Conservation (phyloP, 768 basidiomycete genomes). For the Suillus hirtellus region DNA sequence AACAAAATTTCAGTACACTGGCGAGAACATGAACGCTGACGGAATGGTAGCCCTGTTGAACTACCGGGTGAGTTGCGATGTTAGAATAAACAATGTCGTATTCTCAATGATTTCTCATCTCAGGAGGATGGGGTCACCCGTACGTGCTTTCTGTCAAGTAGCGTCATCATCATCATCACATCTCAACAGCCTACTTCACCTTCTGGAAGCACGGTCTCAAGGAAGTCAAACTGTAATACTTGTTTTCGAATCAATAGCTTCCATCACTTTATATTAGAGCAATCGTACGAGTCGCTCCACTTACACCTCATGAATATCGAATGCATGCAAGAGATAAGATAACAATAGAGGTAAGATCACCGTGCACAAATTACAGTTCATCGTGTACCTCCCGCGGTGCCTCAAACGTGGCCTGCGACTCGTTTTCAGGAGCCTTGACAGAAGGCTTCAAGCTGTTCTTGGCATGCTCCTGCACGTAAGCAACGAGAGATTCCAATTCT, state of each 20-base stretch:
- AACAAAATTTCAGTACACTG: constrained; percentile 53
- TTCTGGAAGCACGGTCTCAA: constrained; percentile 97
- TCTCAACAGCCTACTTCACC: constrained; percentile 73
- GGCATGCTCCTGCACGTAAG: constrained; percentile 80
- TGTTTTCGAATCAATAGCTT: constrained; percentile 11
- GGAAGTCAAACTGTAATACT: constrained; percentile 63
- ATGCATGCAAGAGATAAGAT: not conserved
- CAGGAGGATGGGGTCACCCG: constrained; percentile 82
- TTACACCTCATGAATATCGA: not conserved
- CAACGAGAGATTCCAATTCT: constrained; percentile 79
- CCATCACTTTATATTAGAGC: constrained; percentile 8
- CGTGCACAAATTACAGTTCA: constrained; percentile 21
- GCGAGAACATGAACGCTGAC: constrained; percentile 78
- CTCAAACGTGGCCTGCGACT: constrained; percentile 27
- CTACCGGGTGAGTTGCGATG: constrained; percentile 66
- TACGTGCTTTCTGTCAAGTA: constrained; percentile 39
- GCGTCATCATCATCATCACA: constrained; percentile 11
- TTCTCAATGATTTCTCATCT: constrained; percentile 16
- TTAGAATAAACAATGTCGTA: not conserved
- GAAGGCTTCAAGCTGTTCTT: constrained; percentile 66
- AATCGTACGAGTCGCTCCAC: not conserved
- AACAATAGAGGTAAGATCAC: constrained; percentile 2
- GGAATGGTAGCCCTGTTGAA: constrained; percentile 95
- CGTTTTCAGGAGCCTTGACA: constrained; percentile 24
- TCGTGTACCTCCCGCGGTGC: constrained; percentile 28